These are phyloP conservation scores for Calocera viscosa DNA, from an alignment of 768 basidiomycete species.

Conservation along the genomic window DNA sequence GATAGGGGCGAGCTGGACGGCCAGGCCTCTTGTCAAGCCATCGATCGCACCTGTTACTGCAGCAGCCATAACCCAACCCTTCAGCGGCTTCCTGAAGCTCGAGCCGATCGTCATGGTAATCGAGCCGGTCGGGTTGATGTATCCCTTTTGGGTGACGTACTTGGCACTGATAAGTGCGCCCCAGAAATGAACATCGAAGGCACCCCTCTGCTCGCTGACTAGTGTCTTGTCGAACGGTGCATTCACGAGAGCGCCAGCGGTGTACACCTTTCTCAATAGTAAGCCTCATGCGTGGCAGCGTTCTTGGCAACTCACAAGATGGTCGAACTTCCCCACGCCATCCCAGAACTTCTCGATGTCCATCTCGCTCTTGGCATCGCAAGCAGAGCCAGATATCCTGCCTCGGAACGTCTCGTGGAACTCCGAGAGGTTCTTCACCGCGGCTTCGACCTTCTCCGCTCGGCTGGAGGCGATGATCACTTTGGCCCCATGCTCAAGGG, in stretches of 20 bases:
- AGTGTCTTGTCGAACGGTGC: neutral
- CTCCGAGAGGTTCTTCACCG: constrained; percentile 8
- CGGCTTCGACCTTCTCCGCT: neutral
- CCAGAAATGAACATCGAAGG: constrained; percentile 12
- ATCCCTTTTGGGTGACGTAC: neutral
- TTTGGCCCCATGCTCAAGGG: constrained; percentile 11
- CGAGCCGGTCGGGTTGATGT: constrained; percentile 4
- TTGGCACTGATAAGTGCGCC: constrained; percentile 10
- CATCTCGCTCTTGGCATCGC: constrained; percentile 4
- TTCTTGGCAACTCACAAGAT: constrained; percentile 13
- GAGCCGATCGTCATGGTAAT: constrained; percentile 9
- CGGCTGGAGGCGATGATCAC: constrained; percentile 14
- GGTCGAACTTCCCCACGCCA: constrained; percentile 14
- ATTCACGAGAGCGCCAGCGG: neutral
- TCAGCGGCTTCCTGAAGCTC: constrained; percentile 10
- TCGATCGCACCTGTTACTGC: constrained; percentile 16
- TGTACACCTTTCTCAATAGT: neutral
- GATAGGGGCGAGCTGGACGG: constrained; percentile 18
- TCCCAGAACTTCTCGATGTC: constrained; percentile 8
- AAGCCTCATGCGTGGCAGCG: neutral
- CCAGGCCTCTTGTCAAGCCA: constrained; percentile 15
- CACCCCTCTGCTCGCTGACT: neutral
- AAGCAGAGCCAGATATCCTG: constrained; percentile 7
- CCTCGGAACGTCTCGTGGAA: constrained; percentile 1
- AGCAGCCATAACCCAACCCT: constrained; percentile 14